Evolutionary conservation across 306 rosid genomes (phyloP).

Genomic region (Alnus glutinosa): DNA sequence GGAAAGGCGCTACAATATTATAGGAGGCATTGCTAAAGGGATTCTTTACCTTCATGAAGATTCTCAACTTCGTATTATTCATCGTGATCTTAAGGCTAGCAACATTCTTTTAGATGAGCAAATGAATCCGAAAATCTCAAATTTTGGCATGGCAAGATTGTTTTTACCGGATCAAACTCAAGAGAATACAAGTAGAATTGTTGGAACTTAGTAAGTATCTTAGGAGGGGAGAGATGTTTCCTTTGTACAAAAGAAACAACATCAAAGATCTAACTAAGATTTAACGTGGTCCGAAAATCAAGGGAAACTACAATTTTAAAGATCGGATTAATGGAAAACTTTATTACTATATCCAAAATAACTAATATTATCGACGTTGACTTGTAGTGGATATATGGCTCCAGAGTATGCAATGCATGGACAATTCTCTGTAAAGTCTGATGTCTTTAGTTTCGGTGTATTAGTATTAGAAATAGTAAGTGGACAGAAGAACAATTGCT

Average conservation of each 20-base stretch:
- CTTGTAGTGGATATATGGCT: conserved; percentile 17
- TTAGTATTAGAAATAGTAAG: conserved; percentile 2
- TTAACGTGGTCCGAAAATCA: background rate
- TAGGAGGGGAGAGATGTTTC: background rate
- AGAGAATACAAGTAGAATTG: conserved; percentile 35
- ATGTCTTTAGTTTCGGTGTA: conserved; percentile 6
- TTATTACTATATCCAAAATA: too few relatives aligned
- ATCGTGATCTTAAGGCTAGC: conserved; percentile 47
- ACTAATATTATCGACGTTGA: background rate
- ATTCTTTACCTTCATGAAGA: conserved; percentile 54
- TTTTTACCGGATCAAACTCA: conserved; percentile 36
- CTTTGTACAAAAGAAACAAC: background rate
- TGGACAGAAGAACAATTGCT: conserved; percentile 12
- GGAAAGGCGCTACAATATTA: conserved; percentile 40
- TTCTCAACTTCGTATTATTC: conserved; percentile 39
- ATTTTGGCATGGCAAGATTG: conserved; percentile 52
- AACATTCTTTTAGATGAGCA: conserved; percentile 44
- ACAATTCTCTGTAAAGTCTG: conserved; percentile 4
- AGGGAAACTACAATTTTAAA: too few relatives aligned
- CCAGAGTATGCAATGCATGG: conserved; percentile 19
- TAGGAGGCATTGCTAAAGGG: conserved; percentile 38
- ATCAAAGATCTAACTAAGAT: background rate
- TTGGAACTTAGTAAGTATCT: conserved; percentile 43
- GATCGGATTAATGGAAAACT: too few relatives aligned
- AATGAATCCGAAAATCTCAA: conserved; percentile 42